Percentiles rank a stretch among this genome's conserved stretches.
These are phyloP conservation scores for Daldinia caldariorum DNA, from an alignment of 495 filamentous ascomycete species.

Conservation along the genomic window DNA sequence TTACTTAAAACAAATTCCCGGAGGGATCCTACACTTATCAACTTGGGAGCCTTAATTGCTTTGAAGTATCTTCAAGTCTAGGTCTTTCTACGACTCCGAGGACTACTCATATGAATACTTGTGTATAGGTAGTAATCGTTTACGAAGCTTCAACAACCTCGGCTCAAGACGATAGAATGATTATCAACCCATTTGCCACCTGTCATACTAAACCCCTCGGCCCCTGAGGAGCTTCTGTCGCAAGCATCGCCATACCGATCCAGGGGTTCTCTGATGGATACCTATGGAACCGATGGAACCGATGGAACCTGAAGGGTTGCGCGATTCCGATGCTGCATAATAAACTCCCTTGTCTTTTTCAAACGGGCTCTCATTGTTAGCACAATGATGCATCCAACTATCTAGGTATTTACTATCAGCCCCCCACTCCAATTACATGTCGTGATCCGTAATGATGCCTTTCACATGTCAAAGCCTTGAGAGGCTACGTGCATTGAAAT, in stretches of 20 bases:
- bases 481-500: background rate
- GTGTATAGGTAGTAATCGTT: background rate
- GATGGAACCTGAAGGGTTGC: conserved; percentile 27
- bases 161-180: conserved; percentile 21
- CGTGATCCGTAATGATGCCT: background rate
- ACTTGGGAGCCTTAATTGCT: background rate
- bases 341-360: conserved; percentile 19
- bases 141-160: conserved; percentile 22
- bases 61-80: conserved; percentile 19
- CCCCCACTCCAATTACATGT: background rate
- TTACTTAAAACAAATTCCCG: background rate
- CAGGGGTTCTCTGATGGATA: conserved; percentile 16
- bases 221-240: background rate
- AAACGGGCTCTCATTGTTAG: conserved; percentile 6
- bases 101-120: background rate
- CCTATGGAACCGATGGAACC: conserved; percentile 12
- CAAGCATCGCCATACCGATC: conserved; percentile 10
- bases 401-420: background rate
- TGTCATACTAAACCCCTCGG: conserved; percentile 12
- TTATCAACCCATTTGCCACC: conserved; percentile 18
- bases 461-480: conserved; percentile 7
- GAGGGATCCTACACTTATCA: background rate
- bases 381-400: background rate
- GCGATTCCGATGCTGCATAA: conserved; percentile 23
- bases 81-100: conserved; percentile 7